These are phyloP conservation scores for Ceriops decandra DNA, from an alignment of 345 rosid genomes.

Conservation along the genomic window DNA sequence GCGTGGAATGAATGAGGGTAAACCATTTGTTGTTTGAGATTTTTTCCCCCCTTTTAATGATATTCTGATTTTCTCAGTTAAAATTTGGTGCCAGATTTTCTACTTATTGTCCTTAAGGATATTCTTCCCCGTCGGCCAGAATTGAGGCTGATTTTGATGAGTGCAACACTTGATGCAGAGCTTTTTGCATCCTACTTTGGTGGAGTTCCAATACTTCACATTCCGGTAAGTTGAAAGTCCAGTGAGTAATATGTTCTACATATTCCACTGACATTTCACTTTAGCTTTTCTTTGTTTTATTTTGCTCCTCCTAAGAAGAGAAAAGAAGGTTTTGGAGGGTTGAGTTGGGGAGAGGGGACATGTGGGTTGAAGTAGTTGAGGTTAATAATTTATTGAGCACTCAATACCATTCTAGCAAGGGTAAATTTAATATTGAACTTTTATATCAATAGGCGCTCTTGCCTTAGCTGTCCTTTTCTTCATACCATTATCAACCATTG, in stretches of 20 bases:
- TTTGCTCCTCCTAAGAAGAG: not conserved
- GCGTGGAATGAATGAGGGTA: constrained; percentile 98
- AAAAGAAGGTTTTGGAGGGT: not conserved
- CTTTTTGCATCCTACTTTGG: constrained; percentile 86
- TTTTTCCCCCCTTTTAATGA: constrained; percentile 5
- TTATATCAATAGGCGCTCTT: not conserved
- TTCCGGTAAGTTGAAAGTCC: constrained; percentile 64
- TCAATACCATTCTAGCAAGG: not conserved
- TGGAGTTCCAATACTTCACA: constrained; percentile 65
- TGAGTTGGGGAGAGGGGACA: not conserved
- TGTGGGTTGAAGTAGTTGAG: too few species aligned
- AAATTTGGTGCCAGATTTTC: constrained; percentile 58
- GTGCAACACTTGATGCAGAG: constrained; percentile 92
- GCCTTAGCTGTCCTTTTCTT: not conserved
- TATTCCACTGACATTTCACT: not conserved
- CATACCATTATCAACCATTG: not conserved
- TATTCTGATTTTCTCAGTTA: constrained; percentile 25
- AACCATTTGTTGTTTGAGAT: constrained; percentile 17
- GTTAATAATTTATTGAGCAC: too few species aligned
- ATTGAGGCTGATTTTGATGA: constrained; percentile 82
- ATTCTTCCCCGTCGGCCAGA: constrained; percentile 85
- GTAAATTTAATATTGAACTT: not conserved
- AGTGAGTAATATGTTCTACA: not conserved
- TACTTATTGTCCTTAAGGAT: constrained; percentile 88
- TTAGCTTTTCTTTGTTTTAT: not conserved